Evolutionary conservation across 1,284 basidiomycete species (phyloP), one percentile per base, ranked within the genome.

Genomic region (Leccinum fuscescens): DNA sequence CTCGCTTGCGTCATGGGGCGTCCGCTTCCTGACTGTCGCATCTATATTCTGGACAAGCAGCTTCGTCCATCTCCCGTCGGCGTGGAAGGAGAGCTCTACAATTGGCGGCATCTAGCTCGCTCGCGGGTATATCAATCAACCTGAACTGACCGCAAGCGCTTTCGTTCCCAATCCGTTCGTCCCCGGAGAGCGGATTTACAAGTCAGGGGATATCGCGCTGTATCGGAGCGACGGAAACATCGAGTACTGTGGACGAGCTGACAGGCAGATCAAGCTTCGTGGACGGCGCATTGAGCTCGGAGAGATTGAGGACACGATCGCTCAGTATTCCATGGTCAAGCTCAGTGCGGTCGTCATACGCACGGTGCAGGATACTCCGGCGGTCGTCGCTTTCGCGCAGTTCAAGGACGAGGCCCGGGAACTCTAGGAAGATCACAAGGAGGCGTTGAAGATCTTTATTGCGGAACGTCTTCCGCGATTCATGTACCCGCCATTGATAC

Each of bases 31-130:
- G 72, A 72, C 59, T 76, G 66, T 33, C 71, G 65, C 11, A 65
- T 73, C 35, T 74, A 75, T 37, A 70, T 75, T 46, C 60, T 76
- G 22, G 74, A 76, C 62, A 69, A 72, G 53, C 65, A 70, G 4
- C 62, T 73, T 20, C 64, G 55, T 15, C 74, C 70, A 20, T 62
- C 67, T 11, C 74, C 72, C 6, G 57, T 69, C 1, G 74, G 72
- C 48, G 71, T 72, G 9, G 66, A 73, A 11, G 74, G 74, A 44
- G 66, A 73, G 5, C 61, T 74, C 31, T 69, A 73, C 57, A n/a
- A 67, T 75, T 27, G 71, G 73, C 22, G 73, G 73, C 12, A 60
- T 65, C 15, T 69, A 76, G 54, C 64, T 76, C 17, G 72, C 74
- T 15, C 33, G 33, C 33, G 33, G 33, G 6, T 75, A 75, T 53